Base-by-base conservation (phyloP, 2,329 filamentous ascomycete species). In the Aspergillus melleus region DNA sequence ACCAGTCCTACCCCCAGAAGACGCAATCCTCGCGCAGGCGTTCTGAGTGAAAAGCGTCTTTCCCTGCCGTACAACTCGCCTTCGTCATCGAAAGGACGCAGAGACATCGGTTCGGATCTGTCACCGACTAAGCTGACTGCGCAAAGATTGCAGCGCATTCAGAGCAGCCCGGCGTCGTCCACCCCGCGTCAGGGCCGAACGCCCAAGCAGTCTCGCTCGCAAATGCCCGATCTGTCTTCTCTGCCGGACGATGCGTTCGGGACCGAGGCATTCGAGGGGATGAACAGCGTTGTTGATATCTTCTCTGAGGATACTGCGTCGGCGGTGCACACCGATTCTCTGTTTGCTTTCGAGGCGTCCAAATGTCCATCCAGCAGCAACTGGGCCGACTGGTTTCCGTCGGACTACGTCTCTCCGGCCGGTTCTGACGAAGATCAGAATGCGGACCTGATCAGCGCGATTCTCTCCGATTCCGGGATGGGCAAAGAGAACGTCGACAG, bases 1-100 rank as follows among this genome's bases (percentile, higher is more conserved):
- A 60, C 84, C 83, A 83, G 81, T 70, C 76, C 79, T 58, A 74
- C 78, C 39, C 79, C 79, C 54, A 76, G 77, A 42, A 85, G 84
- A 64, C 86, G 82, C 36, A 84, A 84, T 70, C 88, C 64, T 63
- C 79, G 66, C 64, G 75, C 58, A 68, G 81, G 74, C 68, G 57
- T 61, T 3, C 49, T 68, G 22, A 66, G 66, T 12, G 72, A 77
- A 50, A 74, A 73, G 54, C 68, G 72, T 30, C 64, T 67, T 74
- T 79, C 73, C 62, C 68, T 76, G 59, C 80, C 72, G 67, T 67
- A 63, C 56, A 67, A 69, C 36, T 77, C 76, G 4, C 74, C 74
- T 49, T 74, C 70, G 26, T 62, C 67, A 22, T 62, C 68, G 50
- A 67, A 59, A 47, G 60, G 61, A 26, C 67, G 66, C 49, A 71